These are phyloP conservation scores for Leccinum barrowsii DNA, from an alignment of 768 basidiomycete species.

Conservation along the genomic window DNA sequence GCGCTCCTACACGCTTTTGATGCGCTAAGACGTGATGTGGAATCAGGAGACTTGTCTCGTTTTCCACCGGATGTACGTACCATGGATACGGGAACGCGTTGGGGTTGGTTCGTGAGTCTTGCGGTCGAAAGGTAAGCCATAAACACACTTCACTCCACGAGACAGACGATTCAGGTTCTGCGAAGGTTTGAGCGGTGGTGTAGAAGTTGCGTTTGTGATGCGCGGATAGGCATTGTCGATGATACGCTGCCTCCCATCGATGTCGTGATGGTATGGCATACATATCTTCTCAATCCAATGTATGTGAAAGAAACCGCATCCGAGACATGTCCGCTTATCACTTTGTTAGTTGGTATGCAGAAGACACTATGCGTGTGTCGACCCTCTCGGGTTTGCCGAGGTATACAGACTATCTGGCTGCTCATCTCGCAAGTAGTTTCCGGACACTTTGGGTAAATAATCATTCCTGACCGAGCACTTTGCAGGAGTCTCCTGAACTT, in stretches of 20 bases:
- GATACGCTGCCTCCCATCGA: constrained; percentile 30
- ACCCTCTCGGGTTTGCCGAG: constrained; percentile 1
- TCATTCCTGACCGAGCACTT: neutral
- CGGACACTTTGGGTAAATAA: neutral
- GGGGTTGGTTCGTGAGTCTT: constrained; percentile 35
- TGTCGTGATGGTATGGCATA: constrained; percentile 37
- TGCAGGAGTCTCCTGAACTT: constrained; percentile 3
- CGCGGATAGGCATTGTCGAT: neutral
- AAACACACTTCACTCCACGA: neutral
- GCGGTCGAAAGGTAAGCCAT: constrained; percentile 32
- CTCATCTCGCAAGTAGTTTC: constrained; percentile 8
- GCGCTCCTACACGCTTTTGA: constrained; percentile 25
- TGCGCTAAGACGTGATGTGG: constrained; percentile 17
- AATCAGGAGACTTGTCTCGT: constrained; percentile 7
- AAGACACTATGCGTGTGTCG: constrained; percentile 12
- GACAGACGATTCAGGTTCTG: neutral
- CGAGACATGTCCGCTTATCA: too few relatives aligned
- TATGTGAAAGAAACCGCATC: neutral
- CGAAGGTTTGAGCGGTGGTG: constrained; percentile 35
- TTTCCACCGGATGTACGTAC: constrained; percentile 8
- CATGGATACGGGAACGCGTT: constrained; percentile 24
- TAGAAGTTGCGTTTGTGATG: neutral
- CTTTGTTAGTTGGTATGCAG: constrained; percentile 16
- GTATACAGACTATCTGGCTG: constrained; percentile 13
- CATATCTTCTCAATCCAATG: constrained; percentile 36